These are phyloP conservation scores for Barnettozyma salicaria DNA, from an alignment of 805 yeast species.

Conservation along the genomic window DNA sequence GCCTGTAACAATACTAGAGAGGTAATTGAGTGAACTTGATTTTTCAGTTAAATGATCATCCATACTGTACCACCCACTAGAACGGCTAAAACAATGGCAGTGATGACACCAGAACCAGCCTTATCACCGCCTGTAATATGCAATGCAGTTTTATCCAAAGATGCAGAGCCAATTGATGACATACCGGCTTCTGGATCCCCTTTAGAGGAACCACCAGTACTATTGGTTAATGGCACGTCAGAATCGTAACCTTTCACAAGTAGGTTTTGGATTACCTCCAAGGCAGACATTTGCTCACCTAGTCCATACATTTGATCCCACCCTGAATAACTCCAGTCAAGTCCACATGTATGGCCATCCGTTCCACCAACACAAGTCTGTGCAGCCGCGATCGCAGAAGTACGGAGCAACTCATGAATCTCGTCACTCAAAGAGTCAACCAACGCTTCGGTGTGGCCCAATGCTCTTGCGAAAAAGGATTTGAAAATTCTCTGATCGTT, in stretches of 20 bases:
- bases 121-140: slow-evolving; percentile 55
- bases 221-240: slow-evolving; percentile 41
- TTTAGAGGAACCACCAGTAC: slow-evolving; percentile 47
- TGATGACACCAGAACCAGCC: slow-evolving; percentile 87
- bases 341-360: slow-evolving; percentile 74
- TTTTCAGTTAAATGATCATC: slow-evolving; percentile 72
- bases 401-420: slow-evolving; percentile 36
- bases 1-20: background rate
- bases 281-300: slow-evolving; percentile 75
- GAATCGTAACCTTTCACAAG: slow-evolving; percentile 35
- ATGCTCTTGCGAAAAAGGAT: slow-evolving; percentile 58
- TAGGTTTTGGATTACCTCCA: slow-evolving; percentile 53
- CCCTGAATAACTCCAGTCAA: slow-evolving; percentile 50
- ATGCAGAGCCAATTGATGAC: slow-evolving; percentile 32
- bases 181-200: slow-evolving; percentile 53
- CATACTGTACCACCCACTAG: slow-evolving; percentile 67
- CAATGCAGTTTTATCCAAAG: slow-evolving; percentile 31
- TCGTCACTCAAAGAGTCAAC: slow-evolving; percentile 42
- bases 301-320: slow-evolving; percentile 67
- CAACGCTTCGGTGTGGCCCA: slow-evolving; percentile 51
- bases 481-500: slow-evolving; percentile 74
- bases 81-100: slow-evolving; percentile 62
- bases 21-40: too few relatives aligned
- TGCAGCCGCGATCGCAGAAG: slow-evolving; percentile 65
- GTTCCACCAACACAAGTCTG: slow-evolving; percentile 65